Evolutionary conservation across 2,329 filamentous ascomycete genomes (phyloP).

Genomic region (Colletotrichum sp.): DNA sequence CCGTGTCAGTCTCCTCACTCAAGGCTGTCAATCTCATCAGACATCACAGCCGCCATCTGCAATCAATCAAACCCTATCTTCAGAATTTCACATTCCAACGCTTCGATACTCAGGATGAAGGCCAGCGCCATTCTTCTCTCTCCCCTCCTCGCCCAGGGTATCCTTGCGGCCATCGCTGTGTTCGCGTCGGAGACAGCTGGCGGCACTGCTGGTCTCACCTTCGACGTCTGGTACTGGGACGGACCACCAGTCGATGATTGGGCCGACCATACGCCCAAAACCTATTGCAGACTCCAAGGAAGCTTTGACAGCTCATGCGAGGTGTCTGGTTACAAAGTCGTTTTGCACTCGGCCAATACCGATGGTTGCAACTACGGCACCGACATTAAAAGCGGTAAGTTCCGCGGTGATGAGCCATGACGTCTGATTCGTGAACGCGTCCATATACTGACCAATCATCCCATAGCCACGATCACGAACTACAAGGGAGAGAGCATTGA

Average conservation of each 20-base stretch:
- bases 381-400: neutral
- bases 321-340: neutral
- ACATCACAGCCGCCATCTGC: neutral
- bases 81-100: neutral
- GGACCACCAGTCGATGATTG: neutral
- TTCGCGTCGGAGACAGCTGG: neutral
- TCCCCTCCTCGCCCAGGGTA: neutral
- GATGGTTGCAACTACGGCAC: neutral
- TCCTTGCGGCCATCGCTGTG: neutral
- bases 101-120: neutral
- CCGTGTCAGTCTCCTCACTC: neutral
- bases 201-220: neutral
- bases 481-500: neutral
- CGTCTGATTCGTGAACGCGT: neutral
- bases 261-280: neutral
- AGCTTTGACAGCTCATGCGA: neutral
- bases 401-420: neutral
- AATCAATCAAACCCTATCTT: neutral
- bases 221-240: neutral
- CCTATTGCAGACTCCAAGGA: neutral
- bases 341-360: neutral
- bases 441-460: neutral
- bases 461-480: neutral
- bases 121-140: neutral
- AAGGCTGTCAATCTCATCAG: neutral